Conservation (phyloP, 2,329 filamentous ascomycete genomes). For the Alternaria longipes region DNA sequence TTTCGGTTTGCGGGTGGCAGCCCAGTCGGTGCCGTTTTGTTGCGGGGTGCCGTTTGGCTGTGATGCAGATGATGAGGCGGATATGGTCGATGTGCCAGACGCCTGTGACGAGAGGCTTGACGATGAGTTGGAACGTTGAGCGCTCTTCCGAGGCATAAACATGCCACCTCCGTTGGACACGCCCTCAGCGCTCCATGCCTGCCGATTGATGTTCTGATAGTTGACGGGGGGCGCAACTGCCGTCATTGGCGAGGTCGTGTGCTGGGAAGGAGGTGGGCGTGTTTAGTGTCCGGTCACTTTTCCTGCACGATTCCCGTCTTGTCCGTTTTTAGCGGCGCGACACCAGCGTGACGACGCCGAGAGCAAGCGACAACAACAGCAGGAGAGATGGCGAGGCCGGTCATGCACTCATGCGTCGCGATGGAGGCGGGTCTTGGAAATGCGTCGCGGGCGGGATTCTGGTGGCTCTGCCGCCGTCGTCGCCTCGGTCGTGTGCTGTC, state of each 20-base stretch:
- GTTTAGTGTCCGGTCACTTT: conserved; percentile 36
- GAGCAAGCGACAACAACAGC: conserved; percentile 27
- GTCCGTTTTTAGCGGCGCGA: conserved; percentile 40
- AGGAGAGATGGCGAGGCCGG: conserved; percentile 22
- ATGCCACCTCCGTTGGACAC: conserved; percentile 72
- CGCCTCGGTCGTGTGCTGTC: conserved; percentile 48
- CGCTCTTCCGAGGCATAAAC: conserved; percentile 85
- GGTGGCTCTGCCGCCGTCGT: conserved; percentile 28
- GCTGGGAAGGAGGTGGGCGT: conserved; percentile 29
- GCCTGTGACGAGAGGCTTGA: conserved; percentile 75
- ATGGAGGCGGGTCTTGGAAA: conserved; percentile 19
- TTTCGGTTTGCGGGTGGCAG: conserved; percentile 58
- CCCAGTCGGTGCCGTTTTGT: conserved; percentile 51
- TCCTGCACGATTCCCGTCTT: conserved; percentile 36
- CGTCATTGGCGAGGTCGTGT: conserved; percentile 62
- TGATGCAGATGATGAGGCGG: conserved; percentile 61
- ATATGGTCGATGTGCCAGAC: conserved; percentile 73
- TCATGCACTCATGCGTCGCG: conserved; percentile 43
- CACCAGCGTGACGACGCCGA: conserved; percentile 39
- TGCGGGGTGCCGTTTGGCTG: conserved; percentile 68
- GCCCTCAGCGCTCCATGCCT: conserved; percentile 70
- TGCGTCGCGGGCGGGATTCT: conserved; percentile 3
- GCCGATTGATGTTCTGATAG: conserved; percentile 68
- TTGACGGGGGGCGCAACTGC: conserved; percentile 72
- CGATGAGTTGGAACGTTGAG: conserved; percentile 88